Base-by-base conservation (phyloP, 2,329 filamentous ascomycete genomes). In the Claviceps cyperi region DNA sequence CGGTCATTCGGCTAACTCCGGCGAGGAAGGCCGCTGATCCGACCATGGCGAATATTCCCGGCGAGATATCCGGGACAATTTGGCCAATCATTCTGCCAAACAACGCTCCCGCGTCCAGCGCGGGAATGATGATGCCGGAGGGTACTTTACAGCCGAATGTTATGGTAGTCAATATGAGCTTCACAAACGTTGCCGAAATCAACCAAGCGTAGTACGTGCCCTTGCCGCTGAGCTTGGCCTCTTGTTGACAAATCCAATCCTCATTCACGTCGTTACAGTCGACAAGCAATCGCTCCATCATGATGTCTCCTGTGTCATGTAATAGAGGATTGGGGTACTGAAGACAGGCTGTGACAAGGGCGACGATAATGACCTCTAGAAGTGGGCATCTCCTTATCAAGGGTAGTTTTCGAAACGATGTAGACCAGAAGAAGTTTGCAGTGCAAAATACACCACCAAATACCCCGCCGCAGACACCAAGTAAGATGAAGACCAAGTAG, bases 141-240 rank as follows among this genome's bases (percentile, higher is more conserved):
- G 77, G 77, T 1, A 80, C 75, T 62, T 80, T 80, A 61, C 73
- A 71, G 14, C 77, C 76, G 54, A 79, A 79, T 0, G 76, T 80
- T 39, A 80, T 70, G 53, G 72, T 76, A 1, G 74, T 80, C 8
- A 80, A 67, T 15, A 76, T 53, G 2, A 80, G 66, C 59, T 80
- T 80, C 19, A 71, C 68, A 1, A 76, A 53, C 1, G 72, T 75
- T 3, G 75, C 76, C 54, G 76, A 72, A 5, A 72, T 56, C 4
- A 81, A 66, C 65, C 67, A 78, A 35, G 66, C 67, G 46, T 75
- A 66, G 53, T 78, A 80, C 21, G 28, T 47, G 17, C 49, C 53
- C 40, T 65, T 67, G n/a, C 63, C 62, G 2, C 59, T 54, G 1
- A 55, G 49, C 1, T 35, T 43, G n/a, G 60, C 59, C 57, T 79